phyloP scores from a whole-genome alignment of 805 yeast genomes.

The Lipomyces kockii region DNA sequence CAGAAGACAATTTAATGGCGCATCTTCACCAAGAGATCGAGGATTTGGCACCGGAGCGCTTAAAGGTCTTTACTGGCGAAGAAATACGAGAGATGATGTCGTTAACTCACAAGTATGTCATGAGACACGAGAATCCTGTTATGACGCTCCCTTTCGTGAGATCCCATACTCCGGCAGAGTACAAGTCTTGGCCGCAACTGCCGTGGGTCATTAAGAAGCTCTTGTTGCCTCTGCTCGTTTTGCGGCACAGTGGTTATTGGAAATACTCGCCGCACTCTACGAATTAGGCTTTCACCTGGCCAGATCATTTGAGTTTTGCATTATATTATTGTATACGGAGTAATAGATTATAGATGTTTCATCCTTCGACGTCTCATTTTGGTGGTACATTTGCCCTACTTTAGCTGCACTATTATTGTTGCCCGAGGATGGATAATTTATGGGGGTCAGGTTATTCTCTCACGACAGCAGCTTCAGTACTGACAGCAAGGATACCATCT shows the following conservation, averaged over 20 bases:
- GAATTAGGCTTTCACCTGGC: background rate
- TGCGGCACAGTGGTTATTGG: slow-evolving; percentile 18
- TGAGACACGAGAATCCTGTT: slow-evolving; percentile 13
- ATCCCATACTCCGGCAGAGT: slow-evolving; percentile 24
- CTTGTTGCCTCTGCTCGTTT: slow-evolving; percentile 21
- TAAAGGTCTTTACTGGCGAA: slow-evolving; percentile 9
- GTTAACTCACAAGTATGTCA: slow-evolving; percentile 10
- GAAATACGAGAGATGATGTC: slow-evolving; percentile 12
- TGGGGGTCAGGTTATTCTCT: too few species aligned
- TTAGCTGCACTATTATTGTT: too few species aligned
- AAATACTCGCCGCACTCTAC: slow-evolving; percentile 21
- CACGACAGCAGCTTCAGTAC: too few species aligned
- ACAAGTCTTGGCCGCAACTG: slow-evolving; percentile 16
- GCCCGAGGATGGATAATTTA: too few species aligned
- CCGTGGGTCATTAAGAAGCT: slow-evolving; percentile 22
- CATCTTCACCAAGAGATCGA: slow-evolving; percentile 20
- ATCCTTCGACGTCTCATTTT: too few species aligned
- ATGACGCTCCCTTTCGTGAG: slow-evolving; percentile 12
- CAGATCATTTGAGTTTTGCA: background rate
- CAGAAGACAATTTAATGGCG: slow-evolving; percentile 15
- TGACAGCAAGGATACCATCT: too few species aligned
- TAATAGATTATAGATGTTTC: background rate
- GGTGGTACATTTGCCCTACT: too few species aligned
- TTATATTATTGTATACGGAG: background rate
- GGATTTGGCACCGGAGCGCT: slow-evolving; percentile 18